A percentile compares a stretch with the other conserved stretches of the same genome.
Conservation (phyloP, 1,139 yeast species). For the Saccharomyces hybrid region DNA sequence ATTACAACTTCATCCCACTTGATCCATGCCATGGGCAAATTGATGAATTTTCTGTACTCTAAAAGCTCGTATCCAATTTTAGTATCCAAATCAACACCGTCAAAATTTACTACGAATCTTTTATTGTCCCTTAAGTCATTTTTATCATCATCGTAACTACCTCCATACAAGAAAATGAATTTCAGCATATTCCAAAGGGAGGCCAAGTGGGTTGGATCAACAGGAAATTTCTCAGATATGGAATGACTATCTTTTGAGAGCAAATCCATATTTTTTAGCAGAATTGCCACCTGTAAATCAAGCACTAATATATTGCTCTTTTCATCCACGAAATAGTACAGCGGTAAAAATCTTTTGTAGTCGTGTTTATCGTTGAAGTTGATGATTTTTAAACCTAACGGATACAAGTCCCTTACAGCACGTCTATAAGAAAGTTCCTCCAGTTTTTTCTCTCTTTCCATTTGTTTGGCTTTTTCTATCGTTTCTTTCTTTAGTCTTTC, state of each 20-base stretch:
- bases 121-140: constrained; percentile 6
- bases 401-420: constrained; percentile 47
- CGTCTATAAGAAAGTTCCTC: constrained; percentile 38
- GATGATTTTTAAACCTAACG: constrained; percentile 54
- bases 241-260: constrained; percentile 9
- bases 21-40: constrained; percentile 46
- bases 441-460: constrained; percentile 35
- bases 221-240: constrained; percentile 6
- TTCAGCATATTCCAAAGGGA: constrained; percentile 28
- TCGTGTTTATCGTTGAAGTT: constrained; percentile 35
- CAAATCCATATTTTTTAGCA: constrained; percentile 40
- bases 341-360: constrained; percentile 42
- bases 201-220: constrained; percentile 11
- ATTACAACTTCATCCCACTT: constrained; percentile 33
- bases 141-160: constrained; percentile 13
- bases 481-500: constrained; percentile 36
- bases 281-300: constrained; percentile 59
- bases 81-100: constrained; percentile 20
- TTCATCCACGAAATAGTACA: constrained; percentile 38
- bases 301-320: constrained; percentile 40
- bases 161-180: constrained; percentile 26
- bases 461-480: constrained; percentile 33
- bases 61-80: constrained; percentile 32
- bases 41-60: constrained; percentile 42
- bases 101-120: constrained; percentile 13